phyloP scores from a whole-genome alignment of 202 grass and related monocot species.

The Hordeum pubiflorum region DNA sequence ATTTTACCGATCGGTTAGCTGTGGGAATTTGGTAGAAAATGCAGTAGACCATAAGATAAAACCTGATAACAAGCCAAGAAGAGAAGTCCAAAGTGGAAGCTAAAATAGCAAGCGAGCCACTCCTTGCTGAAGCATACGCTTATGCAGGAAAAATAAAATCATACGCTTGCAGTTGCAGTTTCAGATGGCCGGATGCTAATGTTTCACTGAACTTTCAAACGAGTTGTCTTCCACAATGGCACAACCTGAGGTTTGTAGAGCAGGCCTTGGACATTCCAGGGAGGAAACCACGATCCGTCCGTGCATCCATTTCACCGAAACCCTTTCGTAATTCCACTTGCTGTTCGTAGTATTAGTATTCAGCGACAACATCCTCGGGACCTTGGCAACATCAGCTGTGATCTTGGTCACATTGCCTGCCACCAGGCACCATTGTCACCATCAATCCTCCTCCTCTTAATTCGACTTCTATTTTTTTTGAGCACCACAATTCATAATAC shows the following conservation, averaged over 20 bases:
- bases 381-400: constrained; percentile 14
- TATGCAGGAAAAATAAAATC: constrained; percentile 85
- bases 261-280: constrained; percentile 84
- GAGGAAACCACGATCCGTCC: constrained; percentile 78
- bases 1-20: constrained; percentile 88
- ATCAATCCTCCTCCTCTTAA: background rate
- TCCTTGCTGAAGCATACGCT: constrained; percentile 85
- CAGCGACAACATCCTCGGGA: constrained; percentile 65
- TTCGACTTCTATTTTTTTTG: background rate
- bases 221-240: background rate
- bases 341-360: constrained; percentile 65
- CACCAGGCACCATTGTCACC: background rate
- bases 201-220: background rate
- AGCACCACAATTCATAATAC: background rate
- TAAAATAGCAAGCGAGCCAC: constrained; percentile 81
- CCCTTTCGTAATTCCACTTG: constrained; percentile 90
- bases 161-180: constrained; percentile 50
- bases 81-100: constrained; percentile 86
- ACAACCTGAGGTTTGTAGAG: background rate
- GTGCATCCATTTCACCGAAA: constrained; percentile 93
- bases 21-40: constrained; percentile 64
- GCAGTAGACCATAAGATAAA: constrained; percentile 97
- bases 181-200: constrained; percentile 68
- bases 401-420: background rate
- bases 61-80: constrained; percentile 78